These are phyloP conservation scores for Austropuccinia psidii DNA, from an alignment of 1,284 basidiomycete genomes.

Conservation along the genomic window DNA sequence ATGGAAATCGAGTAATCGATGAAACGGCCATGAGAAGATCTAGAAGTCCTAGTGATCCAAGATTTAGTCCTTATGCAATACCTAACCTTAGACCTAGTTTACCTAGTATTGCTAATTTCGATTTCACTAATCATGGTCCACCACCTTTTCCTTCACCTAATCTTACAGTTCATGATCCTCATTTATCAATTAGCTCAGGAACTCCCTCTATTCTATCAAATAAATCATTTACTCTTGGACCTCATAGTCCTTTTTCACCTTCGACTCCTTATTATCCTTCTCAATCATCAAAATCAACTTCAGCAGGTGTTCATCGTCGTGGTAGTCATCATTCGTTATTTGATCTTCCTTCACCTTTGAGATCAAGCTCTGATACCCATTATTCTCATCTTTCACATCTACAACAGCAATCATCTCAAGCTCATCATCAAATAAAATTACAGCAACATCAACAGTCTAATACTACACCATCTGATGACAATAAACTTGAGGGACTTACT, in stretches of 20 bases:
- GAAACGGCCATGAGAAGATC: constrained; percentile 14
- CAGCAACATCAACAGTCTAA: constrained; percentile 13
- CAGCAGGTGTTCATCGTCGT: not conserved
- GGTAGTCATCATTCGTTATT: constrained; percentile 4
- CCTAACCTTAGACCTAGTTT: constrained; percentile 13
- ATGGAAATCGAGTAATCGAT: constrained; percentile 27
- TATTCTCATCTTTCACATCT: not conserved
- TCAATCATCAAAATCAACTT: not conserved
- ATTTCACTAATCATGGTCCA: constrained; percentile 28
- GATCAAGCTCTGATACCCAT: too few relatives aligned
- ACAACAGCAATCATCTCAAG: constrained; percentile 6
- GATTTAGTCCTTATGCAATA: constrained; percentile 32
- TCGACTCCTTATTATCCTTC: constrained; percentile 17
- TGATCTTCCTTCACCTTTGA: not conserved
- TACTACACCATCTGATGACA: too few relatives aligned
- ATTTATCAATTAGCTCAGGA: constrained; percentile 35
- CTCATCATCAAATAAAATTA: not conserved
- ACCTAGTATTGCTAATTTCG: constrained; percentile 36
- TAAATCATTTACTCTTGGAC: constrained; percentile 11
- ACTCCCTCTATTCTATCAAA: constrained; percentile 25
- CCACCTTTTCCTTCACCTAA: constrained; percentile 14
- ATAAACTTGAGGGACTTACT: too few relatives aligned
- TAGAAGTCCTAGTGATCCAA: constrained; percentile 25
- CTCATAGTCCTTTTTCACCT: constrained; percentile 1
- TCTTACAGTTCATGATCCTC: not conserved